phyloP scores from a whole-genome alignment of 1,284 basidiomycete species.

The Mycosarcoma mackinlayi region DNA sequence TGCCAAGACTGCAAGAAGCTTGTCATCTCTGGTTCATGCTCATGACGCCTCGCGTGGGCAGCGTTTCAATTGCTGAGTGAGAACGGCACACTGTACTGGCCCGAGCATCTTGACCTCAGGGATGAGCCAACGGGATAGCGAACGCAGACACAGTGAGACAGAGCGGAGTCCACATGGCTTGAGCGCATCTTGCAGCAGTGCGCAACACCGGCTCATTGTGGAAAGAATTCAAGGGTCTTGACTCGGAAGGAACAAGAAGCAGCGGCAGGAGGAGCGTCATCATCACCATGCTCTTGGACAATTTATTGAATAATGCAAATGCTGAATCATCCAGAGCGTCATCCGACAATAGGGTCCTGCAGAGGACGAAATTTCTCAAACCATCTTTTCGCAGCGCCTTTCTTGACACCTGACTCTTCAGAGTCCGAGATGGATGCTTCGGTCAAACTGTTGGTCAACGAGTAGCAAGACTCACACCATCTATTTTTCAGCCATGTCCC shows the following conservation, averaged over 20 bases:
- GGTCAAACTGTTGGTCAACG: too few relatives aligned
- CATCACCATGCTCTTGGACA: not conserved
- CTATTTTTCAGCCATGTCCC: too few relatives aligned
- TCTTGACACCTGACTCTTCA: not conserved
- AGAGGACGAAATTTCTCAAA: not conserved
- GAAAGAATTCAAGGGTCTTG: not conserved
- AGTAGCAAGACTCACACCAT: too few relatives aligned
- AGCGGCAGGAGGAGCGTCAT: not conserved
- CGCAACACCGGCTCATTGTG: not conserved
- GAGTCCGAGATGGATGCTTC: too few relatives aligned
- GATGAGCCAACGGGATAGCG: conserved; percentile 1
- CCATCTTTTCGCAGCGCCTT: not conserved
- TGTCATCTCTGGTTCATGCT: too few relatives aligned
- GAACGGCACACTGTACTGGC: not conserved
- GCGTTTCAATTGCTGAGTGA: conserved; percentile 14
- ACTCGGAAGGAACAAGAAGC: not conserved
- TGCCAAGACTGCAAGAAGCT: not conserved
- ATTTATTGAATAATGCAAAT: not conserved
- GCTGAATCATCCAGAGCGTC: conserved; percentile 27
- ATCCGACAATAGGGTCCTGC: not conserved
- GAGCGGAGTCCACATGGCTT: conserved; percentile 14
- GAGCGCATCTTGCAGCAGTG: not conserved
- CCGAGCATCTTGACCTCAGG: conserved; percentile 1
- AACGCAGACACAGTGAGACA: too few relatives aligned
- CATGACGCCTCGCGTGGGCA: too few relatives aligned